Evolutionary conservation across 345 rosid species (phyloP), one percentile per base, ranked within the genome.

Genomic region (Pistacia integerrima): DNA sequence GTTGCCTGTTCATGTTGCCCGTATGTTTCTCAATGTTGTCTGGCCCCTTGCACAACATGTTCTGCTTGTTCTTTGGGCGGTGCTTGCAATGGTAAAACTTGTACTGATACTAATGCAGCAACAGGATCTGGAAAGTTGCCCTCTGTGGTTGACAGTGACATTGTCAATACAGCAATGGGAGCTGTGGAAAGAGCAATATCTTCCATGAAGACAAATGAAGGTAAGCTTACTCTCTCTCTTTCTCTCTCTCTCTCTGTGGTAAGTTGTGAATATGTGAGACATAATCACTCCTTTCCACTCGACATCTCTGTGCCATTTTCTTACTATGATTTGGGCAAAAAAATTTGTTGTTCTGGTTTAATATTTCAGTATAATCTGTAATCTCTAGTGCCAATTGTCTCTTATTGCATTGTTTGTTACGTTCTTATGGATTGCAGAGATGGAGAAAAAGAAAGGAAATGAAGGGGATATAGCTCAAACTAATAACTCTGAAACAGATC

Each of bases 151-250:
- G 81, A 78, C 51, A 73, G 14, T 44, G 84, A 79, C 69, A 66
- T 90, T 77, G 74, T 80, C n/a, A 80, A 85, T 75, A 87, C 75
- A 54, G 92, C 86, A 22, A 82, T 90, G 75, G 88, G 78, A 79
- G 91, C 90, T 76, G 88, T 87, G 3, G 84, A 78, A 81, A 86
- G 67, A 82, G 94, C 92, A 46, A 60, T 90, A 52, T 86, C 88
- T 49, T 88, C 90, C 44, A 49, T 79, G 75, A 86, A 81, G 76
- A 56, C 28, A 16, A 69, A 51, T 77, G 81, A 80, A 80, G 90
- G 91, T 86, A 56, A 70, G 70, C 35, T 13, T 70, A 28, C 22
- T 52, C 56, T 52, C 17, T 2, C 8, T 49, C 52, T 49, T 13
- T 49, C 52, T 8, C 3, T 46, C 6, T 46, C 12, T 7, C 11